These are phyloP conservation scores for Helminthosporium solani DNA, from an alignment of 2,329 filamentous ascomycete species.

Conservation along the genomic window DNA sequence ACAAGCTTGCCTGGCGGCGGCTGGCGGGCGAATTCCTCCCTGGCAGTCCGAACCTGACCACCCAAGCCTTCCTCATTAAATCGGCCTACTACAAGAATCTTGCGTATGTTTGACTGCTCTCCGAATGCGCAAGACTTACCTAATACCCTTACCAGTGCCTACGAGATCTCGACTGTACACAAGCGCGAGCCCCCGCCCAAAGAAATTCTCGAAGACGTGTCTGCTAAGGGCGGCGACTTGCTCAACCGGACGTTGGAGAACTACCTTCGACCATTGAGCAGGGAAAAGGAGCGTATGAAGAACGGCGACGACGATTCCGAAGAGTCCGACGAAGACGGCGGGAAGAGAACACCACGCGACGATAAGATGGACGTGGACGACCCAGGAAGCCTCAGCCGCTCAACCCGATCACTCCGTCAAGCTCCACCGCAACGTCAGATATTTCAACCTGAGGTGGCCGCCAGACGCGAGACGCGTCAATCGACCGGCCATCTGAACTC, in stretches of 20 bases:
- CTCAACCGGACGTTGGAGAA: conserved; percentile 77
- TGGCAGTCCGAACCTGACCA: conserved; percentile 71
- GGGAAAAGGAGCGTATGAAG: conserved; percentile 48
- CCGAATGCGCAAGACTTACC: conserved; percentile 4
- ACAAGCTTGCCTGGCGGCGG: conserved; percentile 83
- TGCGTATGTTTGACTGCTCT: conserved; percentile 50
- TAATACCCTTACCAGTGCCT: conserved; percentile 55
- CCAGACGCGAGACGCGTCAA: conserved; percentile 63
- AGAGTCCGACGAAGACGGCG: conserved; percentile 46
- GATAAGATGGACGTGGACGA: conserved; percentile 54
- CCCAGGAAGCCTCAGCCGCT: conserved; percentile 45
- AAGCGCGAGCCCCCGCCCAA: conserved; percentile 80
- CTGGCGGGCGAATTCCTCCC: conserved; percentile 76
- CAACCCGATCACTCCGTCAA: conserved; percentile 62
- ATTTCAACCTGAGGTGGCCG: conserved; percentile 75
- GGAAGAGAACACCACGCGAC: conserved; percentile 51
- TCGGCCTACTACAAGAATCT: conserved; percentile 88
- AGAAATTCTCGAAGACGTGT: conserved; percentile 77
- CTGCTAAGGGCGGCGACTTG: conserved; percentile 80
- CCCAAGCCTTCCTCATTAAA: conserved; percentile 84
- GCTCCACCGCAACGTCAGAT: conserved; percentile 82
- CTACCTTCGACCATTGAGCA: conserved; percentile 56
- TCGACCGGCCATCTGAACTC: conserved; percentile 41
- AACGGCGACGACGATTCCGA: conserved; percentile 59
- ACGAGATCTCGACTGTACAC: conserved; percentile 77